A percentile compares a stretch with the other conserved stretches of the same genome.
Conservation (phyloP, 2,329 filamentous ascomycete species). For the Nothophoma quercina region DNA sequence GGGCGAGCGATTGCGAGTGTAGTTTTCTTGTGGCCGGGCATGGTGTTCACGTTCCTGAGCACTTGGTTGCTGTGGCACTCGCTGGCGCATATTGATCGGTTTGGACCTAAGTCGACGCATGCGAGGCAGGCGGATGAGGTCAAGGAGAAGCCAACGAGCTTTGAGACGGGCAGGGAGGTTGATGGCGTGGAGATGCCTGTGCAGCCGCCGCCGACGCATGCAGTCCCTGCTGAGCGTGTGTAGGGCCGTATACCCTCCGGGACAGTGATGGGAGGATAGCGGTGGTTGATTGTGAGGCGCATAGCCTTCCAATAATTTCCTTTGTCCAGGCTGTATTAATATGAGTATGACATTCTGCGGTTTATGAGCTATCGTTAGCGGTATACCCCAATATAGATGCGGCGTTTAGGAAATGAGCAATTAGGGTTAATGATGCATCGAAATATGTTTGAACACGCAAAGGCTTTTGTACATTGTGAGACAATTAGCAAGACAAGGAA, state of each 20-base stretch:
- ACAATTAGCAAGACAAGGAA: not conserved
- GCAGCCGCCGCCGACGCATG: not conserved
- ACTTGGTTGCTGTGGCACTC: conserved; percentile 50
- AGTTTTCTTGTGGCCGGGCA: conserved; percentile 63
- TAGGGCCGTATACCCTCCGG: not conserved
- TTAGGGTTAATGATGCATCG: not conserved
- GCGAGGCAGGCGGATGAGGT: conserved; percentile 32
- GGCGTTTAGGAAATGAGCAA: not conserved
- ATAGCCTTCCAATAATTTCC: not conserved
- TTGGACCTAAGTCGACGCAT: conserved; percentile 51
- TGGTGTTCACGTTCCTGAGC: conserved; percentile 57
- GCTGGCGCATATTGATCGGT: conserved; percentile 49
- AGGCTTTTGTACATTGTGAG: too few species aligned
- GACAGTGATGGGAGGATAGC: too few species aligned
- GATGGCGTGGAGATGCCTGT: not conserved
- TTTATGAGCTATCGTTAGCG: conserved; percentile 10
- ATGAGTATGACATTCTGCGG: not conserved
- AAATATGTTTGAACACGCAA: not conserved
- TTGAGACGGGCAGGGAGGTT: not conserved
- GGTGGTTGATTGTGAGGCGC: not conserved
- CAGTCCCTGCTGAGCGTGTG: not conserved
- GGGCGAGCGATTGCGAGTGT: conserved; percentile 59
- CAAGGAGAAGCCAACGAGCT: conserved; percentile 6
- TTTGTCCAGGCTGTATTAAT: not conserved
- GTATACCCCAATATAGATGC: conserved; percentile 12